Base-by-base conservation (phyloP, 257 asterid genomes). In the Solanum pennellii region DNA sequence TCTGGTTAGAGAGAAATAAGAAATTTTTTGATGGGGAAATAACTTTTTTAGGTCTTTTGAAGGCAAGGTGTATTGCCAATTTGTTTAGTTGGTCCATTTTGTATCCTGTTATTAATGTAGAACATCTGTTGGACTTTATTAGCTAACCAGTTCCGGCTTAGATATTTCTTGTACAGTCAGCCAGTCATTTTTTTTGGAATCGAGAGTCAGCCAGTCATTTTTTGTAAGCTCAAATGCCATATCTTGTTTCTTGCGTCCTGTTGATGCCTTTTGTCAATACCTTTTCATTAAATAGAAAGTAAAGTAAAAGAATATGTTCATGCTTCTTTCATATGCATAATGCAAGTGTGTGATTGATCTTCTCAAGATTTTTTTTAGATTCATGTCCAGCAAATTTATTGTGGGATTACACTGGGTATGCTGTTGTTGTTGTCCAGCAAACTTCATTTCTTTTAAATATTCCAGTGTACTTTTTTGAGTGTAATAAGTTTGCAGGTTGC, bases 401-500 rank as follows among this genome's bases (percentile, higher is more conserved):
- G 31, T 65, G 31, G 71, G 72, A 65, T 65, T 12, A 65, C 18
- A 65, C 33, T n/a, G 31, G 33, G 33, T n/a, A 65, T 65, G 16
- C 3, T 11, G 16, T n/a, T 65, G 16, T 11, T 65, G 33, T 3
- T 45, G 27, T 45, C 25, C 25, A 18, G 66, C 66, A 79, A 47
- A 45, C 84, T 79, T 45, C 16, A 18, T 47, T 79, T 79, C 84
- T 45, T 27, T 45, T 9, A 27, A 45, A 5, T 79, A 27, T 60
- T 79, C 83, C 25, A 37, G 25, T 27, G 66, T 45, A 79, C 84
- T 45, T 47, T 31, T 79, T 83, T 69, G 45, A 41, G 77, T 76
- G 82, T 88, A 79, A 87, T 89, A 87, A 66, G 90, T 69, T 89
- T 87, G 86, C 97, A 96, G 99, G 96, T 96, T 79, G 88, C 93